phyloP scores from a whole-genome alignment of 225 moss, liverwort and hornwort species.

The Pseudisothecium myosuroides region DNA sequence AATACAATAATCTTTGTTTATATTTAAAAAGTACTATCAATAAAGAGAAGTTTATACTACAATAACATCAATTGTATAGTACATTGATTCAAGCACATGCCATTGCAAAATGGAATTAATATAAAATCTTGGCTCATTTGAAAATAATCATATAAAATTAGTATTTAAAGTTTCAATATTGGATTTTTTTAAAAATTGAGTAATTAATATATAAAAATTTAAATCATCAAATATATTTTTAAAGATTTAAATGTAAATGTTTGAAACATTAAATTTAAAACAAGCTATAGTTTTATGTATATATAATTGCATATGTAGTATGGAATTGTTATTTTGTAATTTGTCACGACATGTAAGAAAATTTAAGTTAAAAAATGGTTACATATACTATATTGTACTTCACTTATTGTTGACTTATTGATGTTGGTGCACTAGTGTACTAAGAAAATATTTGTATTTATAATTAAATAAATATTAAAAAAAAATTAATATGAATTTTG shows the following conservation, averaged over 20 bases:
- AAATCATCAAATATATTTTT: neutral
- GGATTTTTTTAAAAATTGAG: neutral
- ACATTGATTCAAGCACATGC: no score
- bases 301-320: neutral
- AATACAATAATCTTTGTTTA: neutral
- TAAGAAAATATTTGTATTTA: no score
- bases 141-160: no score
- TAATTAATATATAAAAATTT: neutral
- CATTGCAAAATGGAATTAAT: neutral
- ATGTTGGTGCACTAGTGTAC: neutral
- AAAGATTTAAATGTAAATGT: neutral
- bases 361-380: neutral
- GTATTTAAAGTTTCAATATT: neutral
- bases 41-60: rapidly evolving
- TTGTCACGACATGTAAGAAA: neutral
- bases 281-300: rapidly evolving
- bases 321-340: no score
- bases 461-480: neutral
- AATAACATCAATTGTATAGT: no score
- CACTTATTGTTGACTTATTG: neutral
- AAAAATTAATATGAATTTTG: neutral
- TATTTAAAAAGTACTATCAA: neutral
- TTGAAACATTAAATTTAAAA: neutral
- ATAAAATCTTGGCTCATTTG: neutral
- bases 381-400: neutral